Conservation (phyloP, 805 yeast species). For the Babjeviella inositovora region DNA sequence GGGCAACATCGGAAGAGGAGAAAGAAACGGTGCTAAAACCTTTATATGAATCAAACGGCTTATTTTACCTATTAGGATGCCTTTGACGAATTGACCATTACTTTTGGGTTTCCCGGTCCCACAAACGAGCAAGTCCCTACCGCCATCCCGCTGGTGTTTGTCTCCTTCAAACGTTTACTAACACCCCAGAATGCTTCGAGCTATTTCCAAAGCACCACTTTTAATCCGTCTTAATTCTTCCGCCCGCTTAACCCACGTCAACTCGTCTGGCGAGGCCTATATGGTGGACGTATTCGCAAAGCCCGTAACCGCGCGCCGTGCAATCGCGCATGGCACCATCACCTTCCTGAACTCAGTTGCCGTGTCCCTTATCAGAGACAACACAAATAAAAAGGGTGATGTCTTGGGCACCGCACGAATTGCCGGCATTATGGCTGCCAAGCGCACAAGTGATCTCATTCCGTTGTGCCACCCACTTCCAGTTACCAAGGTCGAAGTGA, state of each 20-base stretch:
- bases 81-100: not conserved
- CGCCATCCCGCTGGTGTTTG: too few relatives aligned
- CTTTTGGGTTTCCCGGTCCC: too few relatives aligned
- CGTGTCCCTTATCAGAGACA: conserved; percentile 12
- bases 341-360: conserved; percentile 16
- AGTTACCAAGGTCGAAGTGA: conserved; percentile 20
- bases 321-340: conserved; percentile 25
- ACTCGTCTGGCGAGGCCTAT: conserved; percentile 19
- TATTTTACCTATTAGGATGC: too few relatives aligned
- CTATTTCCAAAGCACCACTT: too few relatives aligned
- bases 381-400: conserved; percentile 32
- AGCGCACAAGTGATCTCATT: conserved; percentile 24
- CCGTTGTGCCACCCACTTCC: conserved; percentile 34
- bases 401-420: conserved; percentile 28
- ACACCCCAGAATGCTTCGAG: too few relatives aligned
- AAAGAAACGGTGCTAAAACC: too few relatives aligned
- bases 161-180: too few relatives aligned
- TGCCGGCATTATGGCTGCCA: conserved; percentile 35
- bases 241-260: conserved; percentile 22
- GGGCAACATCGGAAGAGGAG: too few relatives aligned
- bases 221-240: too few relatives aligned
- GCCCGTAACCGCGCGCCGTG: conserved; percentile 17
- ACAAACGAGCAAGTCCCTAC: too few relatives aligned
- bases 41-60: too few relatives aligned
- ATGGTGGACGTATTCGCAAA: conserved; percentile 34